Base-by-base conservation (phyloP, 225 moss, liverwort and hornwort genomes). In the Bryum argenteum region DNA sequence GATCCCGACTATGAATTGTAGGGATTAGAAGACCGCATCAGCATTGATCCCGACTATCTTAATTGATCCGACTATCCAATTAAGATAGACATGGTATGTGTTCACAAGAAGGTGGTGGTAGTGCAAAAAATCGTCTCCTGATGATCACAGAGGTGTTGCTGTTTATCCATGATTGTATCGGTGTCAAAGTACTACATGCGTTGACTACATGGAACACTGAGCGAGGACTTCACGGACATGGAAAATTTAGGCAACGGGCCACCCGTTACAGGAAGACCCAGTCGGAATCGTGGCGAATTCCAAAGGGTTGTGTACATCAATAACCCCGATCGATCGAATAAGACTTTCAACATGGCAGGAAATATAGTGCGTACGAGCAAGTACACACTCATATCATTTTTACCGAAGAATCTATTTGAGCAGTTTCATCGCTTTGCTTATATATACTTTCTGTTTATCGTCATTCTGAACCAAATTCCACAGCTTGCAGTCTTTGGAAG, bases 351-450 rank as follows among this genome's bases (percentile, higher is more conserved):
- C 33, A 54, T 92, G 63, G 70, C 93, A 10, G 89, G 86, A 15
- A 96, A 96, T 21, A 45, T 21, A 42, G 91, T 96, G 42, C 87
- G 91, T 33, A 96, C 91, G 5, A 90, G 91, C 84, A 96, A 96
- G 74, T 96, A 96, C 44, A 88, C 91, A 3, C 13, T 91, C 28
- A 43, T 93, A n/a, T 75, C 96, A 5, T 96, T 96, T 23, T 1
- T 96, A 1, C 96, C 96, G 8, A 78, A 71, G 57, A 96, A 96
- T 78, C 71, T 96, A 58, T 96, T 96, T 70, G 96, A 91, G 78
- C 96, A 96, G 64, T 96, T 93, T 37, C 93, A 91, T 75, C 88
- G 96, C 6, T 81, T 88, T 38, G 96, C 96, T 1, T 96, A 96
- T 41, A 80, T 96, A 21, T 96, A 96, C 67, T 96, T 96, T 48